Conservation (phyloP, 192 early-diverging fungal genomes). For the Coemansia sp. region DNA sequence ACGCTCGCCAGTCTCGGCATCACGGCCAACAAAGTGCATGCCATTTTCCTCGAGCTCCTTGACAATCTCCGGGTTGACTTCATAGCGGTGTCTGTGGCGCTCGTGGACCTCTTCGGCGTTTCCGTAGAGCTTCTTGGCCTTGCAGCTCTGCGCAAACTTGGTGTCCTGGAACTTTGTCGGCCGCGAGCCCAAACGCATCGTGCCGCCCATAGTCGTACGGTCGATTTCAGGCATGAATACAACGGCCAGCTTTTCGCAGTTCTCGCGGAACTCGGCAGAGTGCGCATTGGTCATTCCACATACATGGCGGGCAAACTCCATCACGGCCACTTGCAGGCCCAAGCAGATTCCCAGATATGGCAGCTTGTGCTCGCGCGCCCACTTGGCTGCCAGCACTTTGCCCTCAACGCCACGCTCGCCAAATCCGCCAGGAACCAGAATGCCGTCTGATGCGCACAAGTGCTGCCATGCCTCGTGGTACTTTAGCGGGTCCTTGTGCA, state of each 20-base stretch:
- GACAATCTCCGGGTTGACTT: constrained; percentile 90
- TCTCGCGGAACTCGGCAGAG: constrained; percentile 80
- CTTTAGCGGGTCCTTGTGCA: constrained; percentile 80
- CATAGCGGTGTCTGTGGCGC: constrained; percentile 97
- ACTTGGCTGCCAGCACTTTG: constrained; percentile 90
- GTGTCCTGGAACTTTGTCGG: constrained; percentile 77
- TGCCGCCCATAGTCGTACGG: constrained; percentile 89
- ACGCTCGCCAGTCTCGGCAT: constrained; percentile 87
- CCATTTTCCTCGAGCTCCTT: constrained; percentile 74
- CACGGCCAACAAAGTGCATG: constrained; percentile 85
- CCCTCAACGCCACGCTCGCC: constrained; percentile 96
- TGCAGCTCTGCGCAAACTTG: constrained; percentile 56
- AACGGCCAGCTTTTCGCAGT: constrained; percentile 74
- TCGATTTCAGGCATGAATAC: constrained; percentile 98
- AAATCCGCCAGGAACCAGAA: constrained; percentile 97
- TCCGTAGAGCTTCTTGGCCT: constrained; percentile 68
- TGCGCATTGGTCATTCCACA: constrained; percentile 76
- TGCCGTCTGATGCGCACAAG: constrained; percentile 84
- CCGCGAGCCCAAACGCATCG: constrained; percentile 91
- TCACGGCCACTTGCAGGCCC: constrained; percentile 94
- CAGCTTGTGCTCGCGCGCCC: constrained; percentile 95
- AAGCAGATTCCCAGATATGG: constrained; percentile 99
- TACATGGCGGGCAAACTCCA: constrained; percentile 95
- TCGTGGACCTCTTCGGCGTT: constrained; percentile 65
- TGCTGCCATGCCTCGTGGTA: constrained; percentile 95